phyloP scores from a whole-genome alignment of 1,139 yeast species.

The Suhomyces chickasaworum region DNA sequence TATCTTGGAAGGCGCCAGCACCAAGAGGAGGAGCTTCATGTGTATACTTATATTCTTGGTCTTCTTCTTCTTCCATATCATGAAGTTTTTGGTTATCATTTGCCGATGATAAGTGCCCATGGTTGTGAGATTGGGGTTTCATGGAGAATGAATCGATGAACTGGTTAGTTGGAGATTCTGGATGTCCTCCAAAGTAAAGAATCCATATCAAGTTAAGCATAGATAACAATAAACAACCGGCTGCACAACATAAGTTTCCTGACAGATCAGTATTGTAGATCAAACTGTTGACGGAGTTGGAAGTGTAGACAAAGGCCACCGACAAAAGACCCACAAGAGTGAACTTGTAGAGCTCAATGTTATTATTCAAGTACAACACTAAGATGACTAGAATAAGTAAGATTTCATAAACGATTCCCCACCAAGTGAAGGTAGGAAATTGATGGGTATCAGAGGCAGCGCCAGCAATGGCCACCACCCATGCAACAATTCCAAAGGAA shows the following conservation, averaged over 20 bases:
- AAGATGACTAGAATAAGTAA: constrained; percentile 57
- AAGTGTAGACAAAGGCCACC: constrained; percentile 75
- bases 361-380: constrained; percentile 64
- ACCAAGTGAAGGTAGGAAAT: constrained; percentile 91
- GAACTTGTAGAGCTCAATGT: constrained; percentile 70
- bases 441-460: constrained; percentile 56
- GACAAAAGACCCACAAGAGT: constrained; percentile 59
- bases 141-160: constrained; percentile 76
- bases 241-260: constrained; percentile 81
- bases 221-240: constrained; percentile 83
- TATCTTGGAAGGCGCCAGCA: constrained; percentile 33
- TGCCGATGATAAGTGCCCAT: constrained; percentile 35
- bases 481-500: constrained; percentile 62
- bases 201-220: constrained; percentile 83
- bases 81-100: constrained; percentile 23
- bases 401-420: constrained; percentile 91
- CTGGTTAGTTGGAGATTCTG: constrained; percentile 75
- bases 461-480: constrained; percentile 88
- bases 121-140: constrained; percentile 31
- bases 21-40: constrained; percentile 27
- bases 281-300: constrained; percentile 78
- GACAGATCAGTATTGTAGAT: constrained; percentile 67
- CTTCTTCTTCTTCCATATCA: constrained; percentile 35
- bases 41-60: constrained; percentile 32
- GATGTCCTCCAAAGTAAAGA: constrained; percentile 82